These are phyloP conservation scores for Dalbergia cultrata DNA, from an alignment of 306 rosid genomes.

Conservation along the genomic window DNA sequence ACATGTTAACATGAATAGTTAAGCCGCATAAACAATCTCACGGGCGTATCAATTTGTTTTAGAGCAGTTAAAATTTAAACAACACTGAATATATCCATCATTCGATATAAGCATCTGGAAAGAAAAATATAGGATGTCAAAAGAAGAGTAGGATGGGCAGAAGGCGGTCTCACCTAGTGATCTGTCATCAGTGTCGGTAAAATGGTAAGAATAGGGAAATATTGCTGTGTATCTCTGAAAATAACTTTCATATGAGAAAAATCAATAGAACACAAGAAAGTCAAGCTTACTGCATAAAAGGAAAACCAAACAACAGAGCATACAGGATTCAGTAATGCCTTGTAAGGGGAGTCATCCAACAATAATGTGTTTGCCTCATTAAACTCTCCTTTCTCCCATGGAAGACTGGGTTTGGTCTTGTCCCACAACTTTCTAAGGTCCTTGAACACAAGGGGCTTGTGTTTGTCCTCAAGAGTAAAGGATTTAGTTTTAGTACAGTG, in stretches of 20 bases:
- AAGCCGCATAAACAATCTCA: slow-evolving; percentile 2
- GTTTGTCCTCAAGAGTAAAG: slow-evolving; percentile 61
- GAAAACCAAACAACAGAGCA: slow-evolving; percentile 45
- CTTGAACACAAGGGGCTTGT: slow-evolving; percentile 80
- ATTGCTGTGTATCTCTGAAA: slow-evolving; percentile 76
- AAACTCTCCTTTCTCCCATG: slow-evolving; percentile 80
- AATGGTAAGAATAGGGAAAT: slow-evolving; percentile 76
- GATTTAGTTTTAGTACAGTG: slow-evolving; percentile 72
- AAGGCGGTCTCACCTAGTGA: slow-evolving; percentile 72
- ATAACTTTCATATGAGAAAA: slow-evolving; percentile 43
- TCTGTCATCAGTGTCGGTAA: slow-evolving; percentile 54
- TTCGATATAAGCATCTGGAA: slow-evolving; percentile 7
- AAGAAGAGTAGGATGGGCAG: slow-evolving; percentile 22
- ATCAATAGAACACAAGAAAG: slow-evolving; percentile 30
- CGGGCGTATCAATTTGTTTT: background rate
- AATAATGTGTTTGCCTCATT: slow-evolving; percentile 82
- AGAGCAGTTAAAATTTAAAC: slow-evolving; percentile 1
- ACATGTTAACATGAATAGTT: slow-evolving; percentile 10
- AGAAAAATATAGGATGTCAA: background rate
- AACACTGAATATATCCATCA: background rate
- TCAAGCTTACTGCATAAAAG: slow-evolving; percentile 29
- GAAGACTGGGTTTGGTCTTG: slow-evolving; percentile 65
- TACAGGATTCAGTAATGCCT: slow-evolving; percentile 91
- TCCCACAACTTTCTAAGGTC: slow-evolving; percentile 89
- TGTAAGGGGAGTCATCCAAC: slow-evolving; percentile 93